Evolutionary conservation across 768 basidiomycete genomes (phyloP), one percentile per base, ranked within the genome.

Genomic region (Panaeolus papilionaceus): DNA sequence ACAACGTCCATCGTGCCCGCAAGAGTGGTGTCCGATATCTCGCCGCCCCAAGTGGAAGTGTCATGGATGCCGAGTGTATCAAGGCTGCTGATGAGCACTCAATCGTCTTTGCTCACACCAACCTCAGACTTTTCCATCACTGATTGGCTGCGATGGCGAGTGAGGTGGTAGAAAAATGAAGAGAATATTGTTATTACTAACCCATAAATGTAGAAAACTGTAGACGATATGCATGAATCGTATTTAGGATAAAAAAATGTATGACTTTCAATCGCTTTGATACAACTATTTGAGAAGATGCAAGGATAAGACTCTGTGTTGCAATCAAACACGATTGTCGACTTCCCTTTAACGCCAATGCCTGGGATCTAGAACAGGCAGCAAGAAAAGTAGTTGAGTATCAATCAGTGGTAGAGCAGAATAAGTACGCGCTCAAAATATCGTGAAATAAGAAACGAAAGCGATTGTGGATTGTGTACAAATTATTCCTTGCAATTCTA

Each of bases 1-100:
- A 99, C 76, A 99, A 99, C 73, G 97, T 99, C 39, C 93, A 98
- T 76, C 86, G 98, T 54, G 94, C 95, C 63, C 85, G 87, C 79
- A 91, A 93, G 84, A 96, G 95, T 69, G 98, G 98, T 0, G 96
- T 95, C 62, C 88, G 81, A 75, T 98, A 98, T 79, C 84, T 99
- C 61, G 95, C 95, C 28, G 95, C 96, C 7, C 92, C 94, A 2
- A 88, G 91, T 62, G 98, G 98, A 61, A 96, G 94, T 72, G 95
- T 99, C 68, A 99, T 99, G 97, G 98, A 99, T 75, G 89, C 79
- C 54, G 97, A 96, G 78, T 97, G 98, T 74, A 91, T 99, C 83
- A 95, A 94, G 81, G 94, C 95, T 2, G 97, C 97, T 11, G 91
- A 99, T 79, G 98, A 99, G 81, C 91, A 93, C 73, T 86, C 82